Evolutionary conservation across 176 grass and related monocot genomes (phyloP), one percentile per base, ranked within the genome.

Genomic region (Oryza meridionalis): DNA sequence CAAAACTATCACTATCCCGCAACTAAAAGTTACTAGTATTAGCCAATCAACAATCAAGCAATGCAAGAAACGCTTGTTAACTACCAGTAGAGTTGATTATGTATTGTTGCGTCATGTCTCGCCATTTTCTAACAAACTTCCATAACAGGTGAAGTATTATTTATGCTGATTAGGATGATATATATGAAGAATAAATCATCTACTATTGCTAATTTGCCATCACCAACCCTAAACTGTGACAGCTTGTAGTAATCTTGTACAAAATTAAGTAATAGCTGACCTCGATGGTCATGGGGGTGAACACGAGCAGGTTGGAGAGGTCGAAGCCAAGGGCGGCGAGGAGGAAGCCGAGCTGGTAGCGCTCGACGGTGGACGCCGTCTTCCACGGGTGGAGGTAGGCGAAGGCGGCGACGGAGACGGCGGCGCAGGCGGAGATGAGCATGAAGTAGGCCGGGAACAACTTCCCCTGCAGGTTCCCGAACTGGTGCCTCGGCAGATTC

Each of bases 221-320:
- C 64, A 77, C 24, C 15, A 42, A n/a, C 45, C 76, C 40, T 21
- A 72, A 63, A 25, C 49, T 77, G 2, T 5, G 33, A 38, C 4
- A 69, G 10, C 37, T 69, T 12, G 10, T 19, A 4, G 10, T 31
- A 31, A 31, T 33, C 61, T 38, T 59, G 22, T 32, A 55, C 7
- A 37, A 24, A 75, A 55, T 37, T 58, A 37, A 61, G 50, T 7
- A 2, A 19, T 53, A 53, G 19, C 79, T 86, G 45, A 98, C 96
- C 96, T 98, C 96, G 15, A 92, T 90, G 77, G 93, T 98, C 91
- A 95, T 98, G 19, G 96, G 96, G 12, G 96, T 98, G 93, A 98
- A 98, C 16, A 98, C 89, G 0, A 98, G 85, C 14, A 98, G 87
- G 74, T 98, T 98, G 80, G 96, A 95, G 69, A 98, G 96, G 71